Evolutionary conservation across 2,329 filamentous ascomycete species (phyloP).

Genomic region (Fusarium cyanostomum): DNA sequence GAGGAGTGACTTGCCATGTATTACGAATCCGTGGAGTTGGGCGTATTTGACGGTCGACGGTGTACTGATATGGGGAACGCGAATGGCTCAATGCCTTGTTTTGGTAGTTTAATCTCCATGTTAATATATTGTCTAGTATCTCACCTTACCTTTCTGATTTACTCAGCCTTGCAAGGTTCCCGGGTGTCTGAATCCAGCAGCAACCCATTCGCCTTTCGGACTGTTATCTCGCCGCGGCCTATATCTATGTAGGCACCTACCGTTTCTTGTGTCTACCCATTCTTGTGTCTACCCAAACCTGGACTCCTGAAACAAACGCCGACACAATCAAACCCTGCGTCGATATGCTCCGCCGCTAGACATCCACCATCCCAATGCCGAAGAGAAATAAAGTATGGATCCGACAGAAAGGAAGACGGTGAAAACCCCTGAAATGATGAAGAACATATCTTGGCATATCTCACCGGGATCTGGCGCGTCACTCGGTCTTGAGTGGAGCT

Average conservation of each 20-base stretch:
- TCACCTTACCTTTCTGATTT: background rate
- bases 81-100: constrained; percentile 15
- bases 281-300: background rate
- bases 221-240: no score
- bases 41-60: constrained; percentile 14
- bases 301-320: background rate
- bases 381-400: background rate
- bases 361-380: background rate
- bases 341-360: background rate
- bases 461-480: background rate
- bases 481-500: background rate
- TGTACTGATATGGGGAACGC: constrained; percentile 12
- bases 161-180: background rate
- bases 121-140: constrained; percentile 28
- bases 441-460: background rate
- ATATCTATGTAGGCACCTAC: background rate
- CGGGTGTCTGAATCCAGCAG: background rate
- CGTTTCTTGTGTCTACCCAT: background rate
- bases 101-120: constrained; percentile 25
- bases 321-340: background rate
- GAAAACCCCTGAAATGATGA: background rate
- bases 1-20: constrained; percentile 39
- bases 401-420: background rate
- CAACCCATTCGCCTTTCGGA: background rate
- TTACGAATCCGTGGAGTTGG: constrained; percentile 35